Conservation (phyloP, 2,329 filamentous ascomycete genomes). For the Uncinocarpus reesii region DNA sequence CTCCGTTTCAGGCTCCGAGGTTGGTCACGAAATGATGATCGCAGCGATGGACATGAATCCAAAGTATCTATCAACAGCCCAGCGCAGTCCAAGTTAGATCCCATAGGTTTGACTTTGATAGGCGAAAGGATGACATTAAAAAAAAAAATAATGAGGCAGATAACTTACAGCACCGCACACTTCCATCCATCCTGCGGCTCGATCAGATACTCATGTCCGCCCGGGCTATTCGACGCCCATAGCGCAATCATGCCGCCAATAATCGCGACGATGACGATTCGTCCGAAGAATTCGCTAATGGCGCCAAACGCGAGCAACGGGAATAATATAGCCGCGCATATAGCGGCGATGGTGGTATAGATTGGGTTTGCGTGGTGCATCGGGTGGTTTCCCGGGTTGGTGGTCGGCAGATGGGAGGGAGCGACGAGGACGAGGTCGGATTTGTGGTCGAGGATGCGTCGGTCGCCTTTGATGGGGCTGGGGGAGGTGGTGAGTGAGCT, state of each 20-base stretch:
- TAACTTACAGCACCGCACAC: conserved; percentile 30
- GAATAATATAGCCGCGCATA: conserved; percentile 45
- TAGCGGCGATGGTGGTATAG: conserved; percentile 36
- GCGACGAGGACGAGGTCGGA: conserved; percentile 36
- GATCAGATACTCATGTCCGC: conserved; percentile 28
- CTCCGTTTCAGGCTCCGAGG: not conserved
- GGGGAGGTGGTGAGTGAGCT: conserved; percentile 44
- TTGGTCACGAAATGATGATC: conserved; percentile 28
- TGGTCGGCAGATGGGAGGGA: conserved; percentile 9
- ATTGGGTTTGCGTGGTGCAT: conserved; percentile 20
- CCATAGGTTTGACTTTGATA: conserved; percentile 3
- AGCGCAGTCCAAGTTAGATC: no score
- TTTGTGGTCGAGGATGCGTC: conserved; percentile 43
- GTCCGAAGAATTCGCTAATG: conserved; percentile 47
- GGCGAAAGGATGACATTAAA: not conserved
- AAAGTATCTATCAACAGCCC: conserved; percentile 36
- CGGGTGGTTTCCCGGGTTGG: not conserved
- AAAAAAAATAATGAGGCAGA: not conserved
- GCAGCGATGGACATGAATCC: conserved; percentile 32
- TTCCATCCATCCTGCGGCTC: conserved; percentile 34
- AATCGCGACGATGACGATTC: conserved; percentile 49
- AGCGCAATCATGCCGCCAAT: conserved; percentile 40
- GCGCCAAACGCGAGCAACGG: conserved; percentile 51
- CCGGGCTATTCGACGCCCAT: conserved; percentile 30
- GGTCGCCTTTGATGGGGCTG: conserved; percentile 43